Base-by-base conservation (phyloP, 2,329 filamentous ascomycete genomes). In the Calonectria honghensis region DNA sequence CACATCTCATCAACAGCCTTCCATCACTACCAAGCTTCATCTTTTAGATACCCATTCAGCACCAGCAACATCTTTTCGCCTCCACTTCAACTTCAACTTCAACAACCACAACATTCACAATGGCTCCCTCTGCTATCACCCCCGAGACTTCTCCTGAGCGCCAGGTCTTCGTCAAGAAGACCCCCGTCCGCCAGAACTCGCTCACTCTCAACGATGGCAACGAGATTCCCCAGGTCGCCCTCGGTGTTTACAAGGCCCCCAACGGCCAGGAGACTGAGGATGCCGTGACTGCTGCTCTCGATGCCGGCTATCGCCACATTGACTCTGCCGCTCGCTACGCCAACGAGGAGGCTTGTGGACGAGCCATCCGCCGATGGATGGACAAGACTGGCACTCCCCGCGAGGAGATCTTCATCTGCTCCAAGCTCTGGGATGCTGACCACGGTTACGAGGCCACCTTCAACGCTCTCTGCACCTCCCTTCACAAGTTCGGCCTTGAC, bases 121-220 rank as follows among this genome's bases (percentile, higher is more conserved):
- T 85, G 84, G 82, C 83, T 76, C 84, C 84, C 79, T 82, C 81
- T 63, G 84, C 84, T 70, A 82, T 85, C 79, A 79, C 82, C 59
- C 83, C 83, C 39, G 82, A 84, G 76, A 77, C 79, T 68, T 83
- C 82, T 48, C 82, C 83, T 70, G 82, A 82, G 80, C 81, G 82
- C 67, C 65, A 78, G 39, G 75, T 81, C 76, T 78, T 78, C 66
- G 75, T 79, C 76, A 84, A 81, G 78, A 84, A 84, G 80, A 37
- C 59, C 11, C 63, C 78, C 35, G 20, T 75, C 45, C 68, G 68
- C 68, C 77, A 79, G 68, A 75, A 32, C 37, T 83, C 86, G 65
- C 85, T 95, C 75, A 93, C 92, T 85, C 88, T 96, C 75, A 94
- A 94, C 81, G 93, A 96, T 86, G 93, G 93, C 75, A 91, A 91